Conservation (phyloP, 352 stramenopile species). For the Globisporangium takayamanum region DNA sequence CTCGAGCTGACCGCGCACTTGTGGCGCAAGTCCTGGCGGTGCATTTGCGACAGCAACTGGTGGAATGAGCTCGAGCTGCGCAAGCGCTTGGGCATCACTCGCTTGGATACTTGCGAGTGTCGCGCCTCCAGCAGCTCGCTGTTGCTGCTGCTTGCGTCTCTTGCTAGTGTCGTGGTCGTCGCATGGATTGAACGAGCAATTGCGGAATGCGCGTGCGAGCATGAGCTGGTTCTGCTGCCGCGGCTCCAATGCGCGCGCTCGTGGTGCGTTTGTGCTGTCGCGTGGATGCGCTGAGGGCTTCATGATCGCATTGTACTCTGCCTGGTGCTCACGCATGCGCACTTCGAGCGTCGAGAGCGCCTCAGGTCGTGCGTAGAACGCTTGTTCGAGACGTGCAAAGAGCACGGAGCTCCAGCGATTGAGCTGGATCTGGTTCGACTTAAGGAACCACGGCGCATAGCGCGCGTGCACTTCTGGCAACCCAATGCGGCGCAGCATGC, state of each 20-base stretch:
- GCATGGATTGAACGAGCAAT: slow-evolving; percentile 47
- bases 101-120: slow-evolving; percentile 18
- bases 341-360: slow-evolving; percentile 56
- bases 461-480: slow-evolving; percentile 65
- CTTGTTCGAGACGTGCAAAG: slow-evolving; percentile 56
- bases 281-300: slow-evolving; percentile 11
- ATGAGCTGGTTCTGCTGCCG: slow-evolving; percentile 51
- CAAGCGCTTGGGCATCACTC: slow-evolving; percentile 25
- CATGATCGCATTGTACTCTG: slow-evolving; percentile 36
- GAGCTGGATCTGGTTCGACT: slow-evolving; percentile 65
- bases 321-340: slow-evolving; percentile 49
- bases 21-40: slow-evolving; percentile 51
- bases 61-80: slow-evolving; percentile 46
- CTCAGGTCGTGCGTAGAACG: slow-evolving; percentile 49
- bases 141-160: slow-evolving; percentile 17
- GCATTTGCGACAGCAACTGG: slow-evolving; percentile 23
- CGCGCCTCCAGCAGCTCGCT: not conserved
- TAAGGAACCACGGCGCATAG: slow-evolving; percentile 75
- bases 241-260: slow-evolving; percentile 17
- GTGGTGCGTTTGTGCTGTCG: not conserved
- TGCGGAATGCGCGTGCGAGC: slow-evolving; percentile 55
- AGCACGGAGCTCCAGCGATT: slow-evolving; percentile 62
- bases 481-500: slow-evolving; percentile 65
- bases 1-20: slow-evolving; percentile 53
- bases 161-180: slow-evolving; percentile 13